Evolutionary conservation across 2,329 filamentous ascomycete genomes (phyloP).

Genomic region (Capronia americana): DNA sequence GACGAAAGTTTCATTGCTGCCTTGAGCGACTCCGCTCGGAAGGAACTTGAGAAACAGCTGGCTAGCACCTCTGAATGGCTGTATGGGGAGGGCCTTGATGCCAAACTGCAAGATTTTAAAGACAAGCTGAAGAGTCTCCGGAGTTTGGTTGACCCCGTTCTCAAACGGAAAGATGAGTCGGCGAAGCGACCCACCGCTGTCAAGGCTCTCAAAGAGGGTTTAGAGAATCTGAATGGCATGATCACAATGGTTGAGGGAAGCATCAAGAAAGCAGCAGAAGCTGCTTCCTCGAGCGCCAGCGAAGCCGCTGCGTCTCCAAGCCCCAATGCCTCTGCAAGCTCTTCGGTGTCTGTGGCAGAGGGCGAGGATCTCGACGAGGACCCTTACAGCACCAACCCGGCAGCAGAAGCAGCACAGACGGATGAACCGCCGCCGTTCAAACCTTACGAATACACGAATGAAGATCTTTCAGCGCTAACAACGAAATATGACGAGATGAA

Average conservation of each 20-base stretch:
- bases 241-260: conserved; percentile 72
- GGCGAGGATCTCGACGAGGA: conserved; percentile 81
- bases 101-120: conserved; percentile 75
- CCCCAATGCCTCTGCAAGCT: conserved; percentile 56
- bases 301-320: conserved; percentile 54
- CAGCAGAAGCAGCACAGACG: conserved; percentile 43
- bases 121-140: conserved; percentile 78
- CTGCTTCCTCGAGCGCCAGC: conserved; percentile 62
- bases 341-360: conserved; percentile 51
- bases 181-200: conserved; percentile 73
- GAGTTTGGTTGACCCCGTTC: conserved; percentile 76
- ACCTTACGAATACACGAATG: conserved; percentile 69
- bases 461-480: conserved; percentile 72
- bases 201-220: conserved; percentile 69
- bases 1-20: conserved; percentile 74
- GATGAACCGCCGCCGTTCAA: conserved; percentile 46
- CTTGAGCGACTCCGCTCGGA: conserved; percentile 72
- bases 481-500: conserved; percentile 67
- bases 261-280: conserved; percentile 72
- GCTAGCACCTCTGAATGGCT: conserved; percentile 84
- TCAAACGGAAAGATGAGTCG: conserved; percentile 75
- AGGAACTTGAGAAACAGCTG: conserved; percentile 70
- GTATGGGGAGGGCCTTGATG: conserved; percentile 81
- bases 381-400: conserved; percentile 48
- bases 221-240: conserved; percentile 75